Evolutionary conservation across 192 early-diverging fungal species (phyloP), one percentile per base, ranked within the genome.

Genomic region (Kappamyces sp.): DNA sequence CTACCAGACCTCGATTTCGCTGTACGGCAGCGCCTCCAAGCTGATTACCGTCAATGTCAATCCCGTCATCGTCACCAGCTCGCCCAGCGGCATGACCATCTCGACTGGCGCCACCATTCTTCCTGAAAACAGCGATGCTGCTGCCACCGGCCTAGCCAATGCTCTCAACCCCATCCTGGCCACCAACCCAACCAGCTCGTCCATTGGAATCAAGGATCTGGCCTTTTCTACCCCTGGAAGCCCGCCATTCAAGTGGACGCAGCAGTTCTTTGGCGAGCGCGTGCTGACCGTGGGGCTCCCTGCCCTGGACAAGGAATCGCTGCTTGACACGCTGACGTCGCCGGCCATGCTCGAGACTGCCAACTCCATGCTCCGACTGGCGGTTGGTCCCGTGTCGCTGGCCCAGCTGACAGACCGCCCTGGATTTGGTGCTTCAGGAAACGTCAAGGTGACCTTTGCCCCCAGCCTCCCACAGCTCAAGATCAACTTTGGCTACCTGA

Each of bases 241-340:
- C 32, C 23, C 58, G 2, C 66, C 62, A 1, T 75, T 75, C 60
- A 58, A 46, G 10, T 75, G 73, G 73, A 61, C 50, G 2, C 13
- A 66, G 2, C 44, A 5, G 5, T 50, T 75, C 31, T 75, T 75
- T 57, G 63, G 64, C 12, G 49, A 60, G 37, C 40, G 50, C 36
- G 39, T 53, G 33, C 44, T 65, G 33, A 54, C 32, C 47, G 42
- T 64, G 43, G 63, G 64, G 2, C 51, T 68, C 3, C 66, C 67
- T 3, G 32, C 70, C 4, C 42, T 67, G 3, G 41, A 69, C 46
- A 72, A 55, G 39, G 43, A 61, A 3, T 42, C 70, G 8, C 61
- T 40, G 23, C 31, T 71, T n/a, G 15, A 55, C 4, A 61, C 61
- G 40, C 10, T 23, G 23, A 23, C 23, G 23, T 23, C 23, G 23